Conservation (phyloP, 345 rosid genomes). For the Pseudoturritis turrita region DNA sequence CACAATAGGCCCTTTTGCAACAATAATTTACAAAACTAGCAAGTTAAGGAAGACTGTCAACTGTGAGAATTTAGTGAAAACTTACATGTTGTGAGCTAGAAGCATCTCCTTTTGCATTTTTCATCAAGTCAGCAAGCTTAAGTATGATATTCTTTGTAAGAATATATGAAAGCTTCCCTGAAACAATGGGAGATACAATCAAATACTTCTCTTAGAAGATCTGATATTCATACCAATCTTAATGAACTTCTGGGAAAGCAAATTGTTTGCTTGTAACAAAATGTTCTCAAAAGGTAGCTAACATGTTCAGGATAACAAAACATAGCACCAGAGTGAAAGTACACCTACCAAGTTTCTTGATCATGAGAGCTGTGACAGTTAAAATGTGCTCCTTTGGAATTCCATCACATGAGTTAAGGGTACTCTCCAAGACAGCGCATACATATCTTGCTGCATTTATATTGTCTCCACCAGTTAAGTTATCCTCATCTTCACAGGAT, state of each 20-base stretch:
- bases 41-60: not conserved
- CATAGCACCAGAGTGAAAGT: not conserved
- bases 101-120: constrained; percentile 31
- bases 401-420: constrained; percentile 39
- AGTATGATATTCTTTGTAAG: constrained; percentile 52
- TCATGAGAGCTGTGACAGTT: constrained; percentile 47
- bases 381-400: constrained; percentile 58
- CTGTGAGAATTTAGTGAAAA: not conserved
- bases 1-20: not conserved
- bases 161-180: constrained; percentile 56
- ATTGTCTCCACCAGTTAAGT: constrained; percentile 37
- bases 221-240: not conserved
- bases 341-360: constrained; percentile 68
- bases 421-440: constrained; percentile 55
- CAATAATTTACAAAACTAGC: not conserved
- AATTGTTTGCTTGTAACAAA: not conserved
- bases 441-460: constrained; percentile 39
- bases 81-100: constrained; percentile 52
- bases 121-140: constrained; percentile 67
- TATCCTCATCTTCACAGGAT: constrained; percentile 39
- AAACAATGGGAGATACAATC: constrained; percentile 21
- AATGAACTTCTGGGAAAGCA: not conserved
- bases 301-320: not conserved
- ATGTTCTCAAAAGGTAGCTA: not conserved
- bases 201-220: not conserved